Evolutionary conservation across 805 yeast species (phyloP), one percentile per base, ranked within the genome.

Genomic region (Limtongia smithiae): DNA sequence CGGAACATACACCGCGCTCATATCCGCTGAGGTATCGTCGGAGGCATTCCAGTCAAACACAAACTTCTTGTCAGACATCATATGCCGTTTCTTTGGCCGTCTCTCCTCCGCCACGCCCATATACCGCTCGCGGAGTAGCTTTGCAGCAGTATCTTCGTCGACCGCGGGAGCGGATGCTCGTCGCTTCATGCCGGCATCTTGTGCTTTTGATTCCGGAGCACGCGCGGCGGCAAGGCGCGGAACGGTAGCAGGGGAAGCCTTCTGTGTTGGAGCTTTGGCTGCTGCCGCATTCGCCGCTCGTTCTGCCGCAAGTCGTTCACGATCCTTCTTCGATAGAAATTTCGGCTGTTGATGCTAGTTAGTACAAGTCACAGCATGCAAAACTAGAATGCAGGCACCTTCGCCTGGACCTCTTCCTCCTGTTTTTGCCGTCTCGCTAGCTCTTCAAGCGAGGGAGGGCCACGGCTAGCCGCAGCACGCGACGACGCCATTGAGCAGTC

Each of bases 21-120:
- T 72, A 1, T 67, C 67, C 3, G 50, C 31, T 0, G 79, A 61
- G 0, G 94, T 85, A 62, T 87, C 95, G 12, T 85, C 93, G 0
- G 71, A 70, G 1, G 67, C 70, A 50, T 75, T 74, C 95, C 95
- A 87, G 11, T 76, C 82, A 65, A 86, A 85, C 8, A 72, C 70
- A 65, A 83, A 85, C 57, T 74, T 75, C 22, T 59, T 60, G 7
- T 59, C 54, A 11, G 55, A 56, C 11, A 51, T 48, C 31, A 47
- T 50, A 22, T 59, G 54, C 37, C 50, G 44, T 42, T 37, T 49
- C 24, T 48, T 44, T 3, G 40, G 51, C 21, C 37, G 44, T 3
- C 43, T 43, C 15, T 38, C 48, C n/a, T 48, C 46, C 20, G 18
- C 21, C 22, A 34, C 36, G n/a, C 58, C 58, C 46, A 48, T 53